A percentile compares a stretch with the other conserved stretches of the same genome.
Conservation (phyloP, 192 early-diverging fungal genomes). For the Coemansia sp. region DNA sequence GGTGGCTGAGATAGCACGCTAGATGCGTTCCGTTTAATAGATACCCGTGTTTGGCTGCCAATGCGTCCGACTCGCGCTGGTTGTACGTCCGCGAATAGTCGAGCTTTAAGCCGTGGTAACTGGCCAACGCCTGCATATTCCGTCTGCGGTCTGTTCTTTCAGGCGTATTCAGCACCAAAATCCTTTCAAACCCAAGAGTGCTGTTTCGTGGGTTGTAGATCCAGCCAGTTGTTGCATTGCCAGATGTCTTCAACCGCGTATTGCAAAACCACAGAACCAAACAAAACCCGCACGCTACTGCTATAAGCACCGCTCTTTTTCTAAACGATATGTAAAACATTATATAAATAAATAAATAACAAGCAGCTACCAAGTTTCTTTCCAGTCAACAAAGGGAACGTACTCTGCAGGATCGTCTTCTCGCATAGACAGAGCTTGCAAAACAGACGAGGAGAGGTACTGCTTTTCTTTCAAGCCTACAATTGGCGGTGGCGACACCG, state of each 20-base stretch:
- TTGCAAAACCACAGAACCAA: background rate
- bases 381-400: constrained; percentile 25
- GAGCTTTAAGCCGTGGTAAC: constrained; percentile 26
- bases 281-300: background rate
- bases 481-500: constrained; percentile 35
- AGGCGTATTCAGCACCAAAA: constrained; percentile 39
- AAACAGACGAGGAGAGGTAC: constrained; percentile 17
- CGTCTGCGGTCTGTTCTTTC: constrained; percentile 25
- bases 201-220: constrained; percentile 14
- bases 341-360: background rate
- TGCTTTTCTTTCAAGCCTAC: background rate
- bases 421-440: constrained; percentile 16
- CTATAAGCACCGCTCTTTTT: too few species aligned
- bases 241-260: background rate
- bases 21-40: constrained; percentile 32
- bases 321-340: background rate
- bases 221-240: background rate
- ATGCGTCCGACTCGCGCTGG: constrained; percentile 8
- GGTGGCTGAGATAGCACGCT: constrained; percentile 48
- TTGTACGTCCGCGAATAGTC: constrained; percentile 20
- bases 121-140: constrained; percentile 33
- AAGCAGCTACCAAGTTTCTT: constrained; percentile 8
- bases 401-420: constrained; percentile 20
- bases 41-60: constrained; percentile 13
- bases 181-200: constrained; percentile 46